Evolutionary conservation across 495 filamentous ascomycete genomes (phyloP).

Genomic region (Pyronema domesticum): DNA sequence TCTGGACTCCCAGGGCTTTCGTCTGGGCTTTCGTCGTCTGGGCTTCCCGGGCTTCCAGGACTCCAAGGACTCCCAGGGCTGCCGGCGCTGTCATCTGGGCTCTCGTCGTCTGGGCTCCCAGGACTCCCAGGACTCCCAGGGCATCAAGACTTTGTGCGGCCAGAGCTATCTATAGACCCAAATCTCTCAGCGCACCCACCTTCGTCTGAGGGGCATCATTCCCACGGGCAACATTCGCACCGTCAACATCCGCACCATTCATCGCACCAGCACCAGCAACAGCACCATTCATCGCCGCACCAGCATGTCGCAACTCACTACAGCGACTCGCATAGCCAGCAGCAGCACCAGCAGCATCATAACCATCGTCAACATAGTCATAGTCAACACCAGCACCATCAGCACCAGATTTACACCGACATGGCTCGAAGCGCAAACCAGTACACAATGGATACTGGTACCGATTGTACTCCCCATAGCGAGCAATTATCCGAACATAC

Average conservation of each 20-base stretch:
- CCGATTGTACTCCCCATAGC: not conserved
- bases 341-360: not conserved
- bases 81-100: too few species aligned
- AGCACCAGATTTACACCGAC: conserved; percentile 19
- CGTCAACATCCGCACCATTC: not conserved
- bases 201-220: conserved; percentile 5
- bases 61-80: not conserved
- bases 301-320: conserved; percentile 5
- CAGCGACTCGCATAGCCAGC: conserved; percentile 12
- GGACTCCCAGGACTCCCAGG: too few species aligned
- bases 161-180: conserved; percentile 22
- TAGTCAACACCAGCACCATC: conserved; percentile 2
- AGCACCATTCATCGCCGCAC: not conserved
- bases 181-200: conserved; percentile 17
- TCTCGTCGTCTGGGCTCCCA: too few species aligned
- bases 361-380: conserved; percentile 7
- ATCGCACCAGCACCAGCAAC: conserved; percentile 3
- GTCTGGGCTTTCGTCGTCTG: too few species aligned
- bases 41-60: not conserved
- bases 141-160: conserved; percentile 10
- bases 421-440: conserved; percentile 21
- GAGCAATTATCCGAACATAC: conserved; percentile 11
- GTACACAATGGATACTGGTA: conserved; percentile 13
- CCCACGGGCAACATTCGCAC: not conserved
- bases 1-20: too few species aligned